Percentiles rank a stretch among this genome's conserved stretches.
These are phyloP conservation scores for Cladosporium cucumerinum DNA, from an alignment of 2,329 filamentous ascomycete species.

Conservation along the genomic window DNA sequence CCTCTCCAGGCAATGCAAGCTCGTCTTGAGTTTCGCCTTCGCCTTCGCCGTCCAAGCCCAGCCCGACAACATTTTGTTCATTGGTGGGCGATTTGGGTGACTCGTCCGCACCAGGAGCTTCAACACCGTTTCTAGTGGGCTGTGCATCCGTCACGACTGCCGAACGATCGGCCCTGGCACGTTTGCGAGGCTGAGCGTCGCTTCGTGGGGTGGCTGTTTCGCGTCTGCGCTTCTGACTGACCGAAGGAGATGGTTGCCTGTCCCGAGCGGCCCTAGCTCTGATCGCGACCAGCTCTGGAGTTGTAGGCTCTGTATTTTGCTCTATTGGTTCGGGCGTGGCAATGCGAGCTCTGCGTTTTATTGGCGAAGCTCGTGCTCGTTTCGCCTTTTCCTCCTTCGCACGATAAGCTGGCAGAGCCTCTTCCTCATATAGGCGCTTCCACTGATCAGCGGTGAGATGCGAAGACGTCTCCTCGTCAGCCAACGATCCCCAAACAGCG, in stretches of 20 bases:
- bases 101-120: background rate
- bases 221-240: conserved; percentile 13
- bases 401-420: conserved; percentile 27
- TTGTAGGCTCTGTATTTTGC: background rate
- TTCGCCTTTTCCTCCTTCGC: conserved; percentile 9
- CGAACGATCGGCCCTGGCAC: background rate
- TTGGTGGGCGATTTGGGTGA: background rate
- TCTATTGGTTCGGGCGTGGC: background rate
- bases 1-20: conserved; percentile 7
- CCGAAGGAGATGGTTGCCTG: background rate
- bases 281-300: conserved; percentile 3
- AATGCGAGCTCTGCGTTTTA: background rate
- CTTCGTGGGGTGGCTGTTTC: background rate
- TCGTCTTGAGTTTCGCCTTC: background rate
- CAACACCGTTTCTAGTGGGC: background rate
- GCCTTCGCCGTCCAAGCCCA: background rate
- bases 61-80: background rate
- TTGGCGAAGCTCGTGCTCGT: background rate
- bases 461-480: conserved; percentile 11
- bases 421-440: conserved; percentile 23
- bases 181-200: conserved; percentile 5
- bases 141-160: background rate
- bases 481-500: conserved; percentile 28
- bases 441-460: conserved; percentile 16
- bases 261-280: background rate